Conservation (phyloP, 306 rosid genomes). For the Acacia melanoxylon region DNA sequence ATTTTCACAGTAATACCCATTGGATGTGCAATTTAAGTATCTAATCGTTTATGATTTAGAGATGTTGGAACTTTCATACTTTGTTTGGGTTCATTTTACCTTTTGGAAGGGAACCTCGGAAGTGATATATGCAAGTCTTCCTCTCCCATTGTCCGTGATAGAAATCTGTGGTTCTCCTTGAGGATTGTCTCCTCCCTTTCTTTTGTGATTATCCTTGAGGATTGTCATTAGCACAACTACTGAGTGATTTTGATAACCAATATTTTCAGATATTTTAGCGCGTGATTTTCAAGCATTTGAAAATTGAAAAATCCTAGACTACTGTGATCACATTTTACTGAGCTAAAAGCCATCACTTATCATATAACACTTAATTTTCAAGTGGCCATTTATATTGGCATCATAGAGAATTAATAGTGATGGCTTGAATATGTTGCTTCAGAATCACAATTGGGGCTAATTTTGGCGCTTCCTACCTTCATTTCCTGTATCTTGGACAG, state of each 20-base stretch:
- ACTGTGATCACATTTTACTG: neutral
- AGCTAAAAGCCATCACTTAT: constrained; percentile 29
- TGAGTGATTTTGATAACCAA: neutral
- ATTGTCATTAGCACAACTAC: neutral
- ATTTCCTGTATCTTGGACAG: constrained; percentile 33
- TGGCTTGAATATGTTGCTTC: constrained; percentile 5
- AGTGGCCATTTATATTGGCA: neutral
- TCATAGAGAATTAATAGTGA: neutral
- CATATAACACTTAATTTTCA: neutral
- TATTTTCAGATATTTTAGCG: neutral
- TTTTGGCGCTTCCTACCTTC: neutral
- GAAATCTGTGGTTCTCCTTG: constrained; percentile 3
- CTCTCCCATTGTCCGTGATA: neutral
- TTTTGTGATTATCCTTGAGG: neutral
- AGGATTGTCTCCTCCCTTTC: neutral
- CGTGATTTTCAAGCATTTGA: neutral
- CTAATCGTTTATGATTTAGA: neutral
- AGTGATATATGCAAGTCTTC: neutral
- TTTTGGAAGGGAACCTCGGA: neutral
- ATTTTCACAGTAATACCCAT: neutral
- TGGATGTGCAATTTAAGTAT: neutral
- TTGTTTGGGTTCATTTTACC: neutral
- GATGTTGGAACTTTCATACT: neutral
- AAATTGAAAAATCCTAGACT: neutral
- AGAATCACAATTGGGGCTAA: constrained; percentile 12